Evolutionary conservation across 371 early-diverging fungal genomes (phyloP).

Genomic region (Rhizopus stolonifer): DNA sequence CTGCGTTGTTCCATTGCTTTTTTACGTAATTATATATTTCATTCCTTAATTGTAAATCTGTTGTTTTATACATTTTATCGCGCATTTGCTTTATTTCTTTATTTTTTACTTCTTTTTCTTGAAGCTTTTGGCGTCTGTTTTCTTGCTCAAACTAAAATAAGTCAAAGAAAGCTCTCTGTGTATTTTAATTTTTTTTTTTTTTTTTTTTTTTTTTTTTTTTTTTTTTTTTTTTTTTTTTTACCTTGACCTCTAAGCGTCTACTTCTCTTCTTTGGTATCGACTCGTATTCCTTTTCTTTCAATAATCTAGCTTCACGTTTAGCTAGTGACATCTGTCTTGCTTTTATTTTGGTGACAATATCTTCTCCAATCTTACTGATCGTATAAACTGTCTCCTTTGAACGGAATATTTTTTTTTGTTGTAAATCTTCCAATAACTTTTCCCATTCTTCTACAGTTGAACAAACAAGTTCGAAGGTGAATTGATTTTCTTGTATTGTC

Average conservation of each 20-base stretch:
- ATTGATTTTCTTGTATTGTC: conserved; percentile 1
- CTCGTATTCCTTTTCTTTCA: conserved; percentile 17
- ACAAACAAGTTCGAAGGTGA: conserved; percentile 26
- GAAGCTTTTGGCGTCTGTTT: too few species aligned
- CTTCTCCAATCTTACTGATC: conserved; percentile 5
- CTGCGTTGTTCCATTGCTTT: background rate
- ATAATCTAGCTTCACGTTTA: conserved; percentile 15
- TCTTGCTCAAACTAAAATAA: too few species aligned
- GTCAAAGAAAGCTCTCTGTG: too few species aligned
- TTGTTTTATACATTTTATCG: background rate
- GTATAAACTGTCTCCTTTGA: background rate
- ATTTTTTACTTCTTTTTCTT: too few species aligned
- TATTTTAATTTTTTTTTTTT: conserved; percentile 4
- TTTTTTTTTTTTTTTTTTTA: conserved; percentile 4
- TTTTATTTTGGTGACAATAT: conserved; percentile 10
- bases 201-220: background rate
- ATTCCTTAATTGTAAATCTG: conserved; percentile 11
- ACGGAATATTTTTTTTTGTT: background rate
- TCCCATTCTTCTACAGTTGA: conserved; percentile 19
- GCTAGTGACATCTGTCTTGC: conserved; percentile 5
- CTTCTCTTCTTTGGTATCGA: conserved; percentile 25
- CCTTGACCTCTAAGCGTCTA: conserved; percentile 26
- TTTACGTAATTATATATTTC: conserved; percentile 4
- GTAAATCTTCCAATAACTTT: background rate
- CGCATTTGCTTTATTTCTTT: background rate